Base-by-base conservation (phyloP, 2,329 filamentous ascomycete genomes). In the Claviceps sp. region DNA sequence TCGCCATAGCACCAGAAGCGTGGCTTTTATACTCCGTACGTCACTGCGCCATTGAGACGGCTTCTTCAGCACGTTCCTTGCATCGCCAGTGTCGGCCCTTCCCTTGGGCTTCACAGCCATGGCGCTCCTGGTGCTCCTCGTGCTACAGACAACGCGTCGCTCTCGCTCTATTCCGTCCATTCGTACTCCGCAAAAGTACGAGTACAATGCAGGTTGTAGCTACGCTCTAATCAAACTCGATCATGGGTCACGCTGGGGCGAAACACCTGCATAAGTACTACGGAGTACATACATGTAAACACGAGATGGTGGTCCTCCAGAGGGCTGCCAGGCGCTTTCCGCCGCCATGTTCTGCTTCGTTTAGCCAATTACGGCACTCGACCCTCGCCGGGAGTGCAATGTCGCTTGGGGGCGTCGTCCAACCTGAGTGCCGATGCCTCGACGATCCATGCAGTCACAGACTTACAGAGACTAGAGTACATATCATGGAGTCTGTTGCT, bases 201-300 rank as follows among this genome's bases (percentile, higher is more conserved):
- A 30, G 26, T 30, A 30, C 26, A 8, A 30, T 30, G 30, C 9
- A 30, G 26, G 26, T 30, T 34, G 30, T 11, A 34, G 30, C 30
- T 34, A 34, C 45, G 18, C 34, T 34, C 16, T 46, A 34, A 30
- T 41, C 47, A 49, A 49, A 44, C 47, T 42, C 43, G 34, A 22
- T 49, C 51, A 53, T 52, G 47, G 45, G 54, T 52, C 49, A 52
- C 13, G 49, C 20, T 46, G 50, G 47, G 48, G 54, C 52, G 40
- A 45, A 20, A 51, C 50, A 48, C 18, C 43, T 46, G 24, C 52
- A 48, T 48, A 42, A 47, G 50, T 47, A n/a, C 22, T 11, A n/a
- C 40, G 3, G 40, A 42, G 41, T 42, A 20, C 51, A 47, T 50
- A 49, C 26, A 40, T 51, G 44, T 52, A 51, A 51, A 48, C 49